Conservation (phyloP, 805 yeast species). For the Candida methanosorbosa region DNA sequence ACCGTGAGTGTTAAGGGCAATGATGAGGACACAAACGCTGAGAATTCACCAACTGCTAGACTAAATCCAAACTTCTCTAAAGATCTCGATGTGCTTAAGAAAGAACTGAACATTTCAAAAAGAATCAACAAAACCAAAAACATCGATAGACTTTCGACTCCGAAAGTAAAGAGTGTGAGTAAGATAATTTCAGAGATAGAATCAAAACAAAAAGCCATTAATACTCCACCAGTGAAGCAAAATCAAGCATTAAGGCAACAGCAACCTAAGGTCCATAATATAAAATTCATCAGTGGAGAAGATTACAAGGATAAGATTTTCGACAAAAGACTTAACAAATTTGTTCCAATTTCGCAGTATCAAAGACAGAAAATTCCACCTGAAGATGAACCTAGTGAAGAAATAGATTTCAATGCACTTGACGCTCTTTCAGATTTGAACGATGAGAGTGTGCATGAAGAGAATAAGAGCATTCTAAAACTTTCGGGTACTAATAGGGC, state of each 20-base stretch:
- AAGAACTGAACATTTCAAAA: no score
- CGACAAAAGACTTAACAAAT: conserved; percentile 18
- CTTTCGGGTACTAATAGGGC: not conserved
- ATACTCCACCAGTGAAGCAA: not conserved
- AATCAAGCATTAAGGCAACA: no score
- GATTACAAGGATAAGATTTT: conserved; percentile 21
- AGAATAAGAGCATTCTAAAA: not conserved
- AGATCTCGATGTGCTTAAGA: no score
- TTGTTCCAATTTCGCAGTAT: conserved; percentile 14
- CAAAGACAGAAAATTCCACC: not conserved
- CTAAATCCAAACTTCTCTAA: no score
- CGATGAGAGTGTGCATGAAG: not conserved
- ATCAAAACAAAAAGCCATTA: not conserved
- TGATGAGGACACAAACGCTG: no score
- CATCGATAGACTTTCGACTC: no score
- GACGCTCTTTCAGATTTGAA: conserved; percentile 14
- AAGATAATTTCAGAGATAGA: not conserved
- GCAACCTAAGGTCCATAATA: no score
- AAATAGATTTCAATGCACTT: conserved; percentile 5
- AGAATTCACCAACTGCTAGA: no score
- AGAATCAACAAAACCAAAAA: no score
- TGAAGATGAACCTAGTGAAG: not conserved
- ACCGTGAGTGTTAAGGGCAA: no score
- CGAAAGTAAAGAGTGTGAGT: conserved; percentile 1
- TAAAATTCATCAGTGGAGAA: conserved; percentile 23